phyloP scores from a whole-genome alignment of 805 yeast genomes.

The Wickerhamomyces strasburgensis region DNA sequence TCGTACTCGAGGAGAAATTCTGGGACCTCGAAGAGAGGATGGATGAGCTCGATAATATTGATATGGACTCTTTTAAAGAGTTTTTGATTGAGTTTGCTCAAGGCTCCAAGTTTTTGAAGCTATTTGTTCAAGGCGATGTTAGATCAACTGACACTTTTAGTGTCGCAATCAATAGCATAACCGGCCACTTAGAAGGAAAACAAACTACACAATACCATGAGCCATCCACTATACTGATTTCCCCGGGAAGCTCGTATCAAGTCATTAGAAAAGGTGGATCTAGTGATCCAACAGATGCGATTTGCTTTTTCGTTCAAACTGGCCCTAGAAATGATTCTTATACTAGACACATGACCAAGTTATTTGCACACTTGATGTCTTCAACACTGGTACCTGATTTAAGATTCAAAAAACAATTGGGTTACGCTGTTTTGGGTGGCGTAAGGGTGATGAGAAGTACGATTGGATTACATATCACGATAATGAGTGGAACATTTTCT shows the following conservation, averaged over 20 bases:
- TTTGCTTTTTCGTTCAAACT: conserved; percentile 52
- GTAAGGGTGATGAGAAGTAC: conserved; percentile 44
- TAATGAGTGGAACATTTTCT: conserved; percentile 45
- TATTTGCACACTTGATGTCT: conserved; percentile 44
- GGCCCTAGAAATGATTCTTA: conserved; percentile 38
- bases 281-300: conserved; percentile 47
- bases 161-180: conserved; percentile 23
- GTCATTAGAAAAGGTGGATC: conserved; percentile 31
- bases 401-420: conserved; percentile 53
- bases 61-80: conserved; percentile 29
- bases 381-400: conserved; percentile 40
- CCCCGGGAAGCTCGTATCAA: conserved; percentile 31
- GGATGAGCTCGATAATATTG: conserved; percentile 49
- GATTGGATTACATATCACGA: conserved; percentile 52
- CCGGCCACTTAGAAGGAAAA: conserved; percentile 22
- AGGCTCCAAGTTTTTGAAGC: conserved; percentile 30
- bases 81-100: conserved; percentile 28
- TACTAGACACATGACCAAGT: conserved; percentile 36
- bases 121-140: conserved; percentile 50
- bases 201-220: conserved; percentile 6
- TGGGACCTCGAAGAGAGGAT: conserved; percentile 52
- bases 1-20: conserved; percentile 50
- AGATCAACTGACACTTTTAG: conserved; percentile 21
- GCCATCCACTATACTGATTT: conserved; percentile 37
- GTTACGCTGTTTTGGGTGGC: conserved; percentile 60